Percentiles rank a stretch among this genome's conserved stretches.
Conservation (phyloP, 2,329 filamentous ascomycete genomes). For the Aspergillus eucalypticola region DNA sequence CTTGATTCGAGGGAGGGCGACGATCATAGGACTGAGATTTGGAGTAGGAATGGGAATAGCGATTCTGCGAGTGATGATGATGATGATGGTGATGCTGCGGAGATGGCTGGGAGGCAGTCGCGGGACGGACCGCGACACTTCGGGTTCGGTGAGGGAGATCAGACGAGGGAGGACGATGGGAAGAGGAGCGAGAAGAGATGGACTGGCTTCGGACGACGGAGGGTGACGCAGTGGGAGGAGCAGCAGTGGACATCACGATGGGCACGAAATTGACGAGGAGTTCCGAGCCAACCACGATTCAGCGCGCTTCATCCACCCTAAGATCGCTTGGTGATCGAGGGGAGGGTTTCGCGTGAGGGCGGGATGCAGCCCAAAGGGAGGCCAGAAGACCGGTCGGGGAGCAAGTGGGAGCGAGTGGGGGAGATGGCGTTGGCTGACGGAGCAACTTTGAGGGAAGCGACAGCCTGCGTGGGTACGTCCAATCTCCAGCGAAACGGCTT, state of each 20-base stretch:
- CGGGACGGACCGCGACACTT: constrained; percentile 47
- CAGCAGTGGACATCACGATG: constrained; percentile 48
- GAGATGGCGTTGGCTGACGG: constrained; percentile 25
- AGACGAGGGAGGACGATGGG: constrained; percentile 42
- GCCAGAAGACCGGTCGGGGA: constrained; percentile 24
- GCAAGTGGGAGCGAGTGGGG: constrained; percentile 25
- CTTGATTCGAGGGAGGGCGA: constrained; percentile 49
- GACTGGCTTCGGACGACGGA: constrained; percentile 54
- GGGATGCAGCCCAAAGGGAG: constrained; percentile 18
- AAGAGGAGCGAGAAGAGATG: constrained; percentile 47
- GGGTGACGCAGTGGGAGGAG: constrained; percentile 47
- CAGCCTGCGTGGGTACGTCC: constrained; percentile 16
- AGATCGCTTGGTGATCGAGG: constrained; percentile 12
- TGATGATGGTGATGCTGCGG: constrained; percentile 27
- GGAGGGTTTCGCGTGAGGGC: constrained; percentile 10
- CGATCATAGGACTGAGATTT: constrained; percentile 47
- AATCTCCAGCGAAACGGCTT: constrained; percentile 15
- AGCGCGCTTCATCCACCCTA: constrained; percentile 15
- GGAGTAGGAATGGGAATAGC: constrained; percentile 37
- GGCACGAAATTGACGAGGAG: constrained; percentile 4
- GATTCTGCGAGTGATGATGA: constrained; percentile 28
- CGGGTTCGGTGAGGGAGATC: constrained; percentile 50
- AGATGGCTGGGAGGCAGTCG: constrained; percentile 39
- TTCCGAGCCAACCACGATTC: constrained; percentile 14
- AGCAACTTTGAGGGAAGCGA: constrained; percentile 17